Percentiles rank a stretch among this genome's conserved stretches.
phyloP scores from a whole-genome alignment of 2,329 filamentous ascomycete species.

The Neofusicoccum laricinum region DNA sequence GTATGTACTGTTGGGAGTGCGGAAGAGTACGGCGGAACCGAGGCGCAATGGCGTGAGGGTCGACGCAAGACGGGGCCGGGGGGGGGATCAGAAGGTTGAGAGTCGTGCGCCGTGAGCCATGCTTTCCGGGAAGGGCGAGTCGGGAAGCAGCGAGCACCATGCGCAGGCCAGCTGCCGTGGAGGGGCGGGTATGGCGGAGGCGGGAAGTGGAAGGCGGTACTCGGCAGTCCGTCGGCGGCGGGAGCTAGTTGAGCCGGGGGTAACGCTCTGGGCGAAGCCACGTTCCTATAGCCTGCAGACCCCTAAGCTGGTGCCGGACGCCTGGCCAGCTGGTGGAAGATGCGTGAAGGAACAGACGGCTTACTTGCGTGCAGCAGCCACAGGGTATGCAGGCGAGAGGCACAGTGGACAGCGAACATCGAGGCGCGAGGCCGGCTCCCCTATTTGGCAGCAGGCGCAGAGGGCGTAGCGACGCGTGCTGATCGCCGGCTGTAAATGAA shows the following conservation, averaged over 20 bases:
- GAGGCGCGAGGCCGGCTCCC: conserved; percentile 11
- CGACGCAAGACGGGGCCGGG: not conserved
- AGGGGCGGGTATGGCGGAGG: not conserved
- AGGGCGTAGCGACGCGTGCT: not conserved
- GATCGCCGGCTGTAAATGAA: conserved; percentile 10
- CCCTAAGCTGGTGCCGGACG: conserved; percentile 2
- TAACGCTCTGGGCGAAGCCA: conserved; percentile 9
- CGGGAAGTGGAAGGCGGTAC: conserved; percentile 5
- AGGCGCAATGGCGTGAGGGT: conserved; percentile 5
- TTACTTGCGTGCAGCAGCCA: conserved; percentile 9
- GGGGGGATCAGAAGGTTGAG: not conserved
- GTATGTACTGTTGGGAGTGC: not conserved
- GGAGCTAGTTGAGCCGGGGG: not conserved
- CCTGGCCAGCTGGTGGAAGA: conserved; percentile 2
- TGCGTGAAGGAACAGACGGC: conserved; percentile 14
- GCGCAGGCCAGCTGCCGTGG: conserved; percentile 12
- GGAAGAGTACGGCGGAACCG: not conserved
- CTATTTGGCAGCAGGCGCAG: conserved; percentile 10
- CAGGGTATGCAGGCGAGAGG: conserved; percentile 6
- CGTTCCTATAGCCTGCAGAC: conserved; percentile 11
- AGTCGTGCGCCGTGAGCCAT: not conserved
- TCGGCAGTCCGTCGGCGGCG: conserved; percentile 3
- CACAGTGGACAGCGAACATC: not conserved
- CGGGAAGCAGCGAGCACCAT: not conserved
- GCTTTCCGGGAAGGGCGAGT: not conserved